Evolutionary conservation across 331 rosid genomes (phyloP).

Genomic region (Stylosanthes scabra): DNA sequence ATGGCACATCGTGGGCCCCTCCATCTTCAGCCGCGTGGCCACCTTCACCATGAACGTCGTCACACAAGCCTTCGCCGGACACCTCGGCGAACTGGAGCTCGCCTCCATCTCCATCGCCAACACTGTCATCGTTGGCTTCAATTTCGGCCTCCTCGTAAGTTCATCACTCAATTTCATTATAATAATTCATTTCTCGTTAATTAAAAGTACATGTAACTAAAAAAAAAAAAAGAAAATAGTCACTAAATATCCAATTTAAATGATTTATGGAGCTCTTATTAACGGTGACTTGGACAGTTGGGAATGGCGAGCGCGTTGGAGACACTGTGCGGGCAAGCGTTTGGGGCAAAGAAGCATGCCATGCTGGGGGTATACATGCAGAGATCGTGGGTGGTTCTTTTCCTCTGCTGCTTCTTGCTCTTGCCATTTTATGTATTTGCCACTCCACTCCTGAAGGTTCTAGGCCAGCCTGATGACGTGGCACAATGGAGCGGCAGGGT

Average conservation of each 20-base stretch:
- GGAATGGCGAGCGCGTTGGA: slow-evolving; percentile 94
- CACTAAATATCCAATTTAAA: no score
- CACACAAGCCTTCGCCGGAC: slow-evolving; percentile 87
- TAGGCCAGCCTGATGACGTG: slow-evolving; percentile 72
- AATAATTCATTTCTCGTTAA: no score
- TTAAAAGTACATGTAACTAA: no score
- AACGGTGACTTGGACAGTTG: slow-evolving; percentile 39
- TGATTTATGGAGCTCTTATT: no score
- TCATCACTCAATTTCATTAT: no score
- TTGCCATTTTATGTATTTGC: slow-evolving; percentile 68
- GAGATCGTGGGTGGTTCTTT: slow-evolving; percentile 76
- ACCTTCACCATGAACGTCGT: slow-evolving; percentile 64
- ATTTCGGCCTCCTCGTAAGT: slow-evolving; percentile 75
- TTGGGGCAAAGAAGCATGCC: slow-evolving; percentile 66
- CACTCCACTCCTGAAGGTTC: slow-evolving; percentile 57
- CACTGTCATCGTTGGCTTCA: slow-evolving; percentile 78
- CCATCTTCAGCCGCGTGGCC: slow-evolving; percentile 74
- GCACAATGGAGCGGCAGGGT: slow-evolving; percentile 65
- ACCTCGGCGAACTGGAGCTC: slow-evolving; percentile 70
- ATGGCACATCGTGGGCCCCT: slow-evolving; percentile 79
- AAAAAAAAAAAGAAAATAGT: no score
- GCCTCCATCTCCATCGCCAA: slow-evolving; percentile 83
- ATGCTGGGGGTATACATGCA: slow-evolving; percentile 81
- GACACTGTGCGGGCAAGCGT: slow-evolving; percentile 88
- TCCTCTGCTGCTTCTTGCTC: slow-evolving; percentile 53